A percentile compares a stretch with the other conserved stretches of the same genome.
Evolutionary conservation across 495 filamentous ascomycete species (phyloP).

Genomic region (Pseudoneurospora amorphoporcata): DNA sequence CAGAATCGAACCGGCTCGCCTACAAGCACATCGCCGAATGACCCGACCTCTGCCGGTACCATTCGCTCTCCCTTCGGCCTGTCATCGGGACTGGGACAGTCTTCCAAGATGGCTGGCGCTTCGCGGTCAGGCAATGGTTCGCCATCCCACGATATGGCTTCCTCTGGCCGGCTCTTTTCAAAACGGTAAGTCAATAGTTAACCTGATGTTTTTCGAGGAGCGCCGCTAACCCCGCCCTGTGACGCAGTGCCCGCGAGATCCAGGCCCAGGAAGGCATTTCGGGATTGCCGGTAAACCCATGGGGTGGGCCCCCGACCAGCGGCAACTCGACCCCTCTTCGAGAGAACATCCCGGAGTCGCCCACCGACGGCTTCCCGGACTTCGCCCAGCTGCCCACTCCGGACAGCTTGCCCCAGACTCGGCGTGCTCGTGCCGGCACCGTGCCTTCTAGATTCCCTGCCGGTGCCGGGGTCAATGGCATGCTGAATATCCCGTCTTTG

Average conservation of each 20-base stretch:
- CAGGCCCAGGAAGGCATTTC: constrained; percentile 85
- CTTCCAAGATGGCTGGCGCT: constrained; percentile 59
- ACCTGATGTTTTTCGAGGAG: constrained; percentile 1
- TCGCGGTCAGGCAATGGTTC: constrained; percentile 87
- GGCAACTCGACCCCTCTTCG: constrained; percentile 91
- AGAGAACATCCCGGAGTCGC: constrained; percentile 96
- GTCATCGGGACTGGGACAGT: constrained; percentile 49
- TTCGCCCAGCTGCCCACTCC: constrained; percentile 55
- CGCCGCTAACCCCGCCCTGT: constrained; percentile 11
- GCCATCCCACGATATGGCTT: constrained; percentile 83
- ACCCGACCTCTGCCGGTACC: constrained; percentile 55
- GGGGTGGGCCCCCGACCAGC: constrained; percentile 85
- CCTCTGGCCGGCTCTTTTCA: constrained; percentile 63
- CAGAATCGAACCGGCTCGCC: constrained; percentile 77
- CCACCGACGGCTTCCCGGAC: constrained; percentile 90
- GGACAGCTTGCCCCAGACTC: constrained; percentile 46
- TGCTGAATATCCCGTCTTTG: constrained; percentile 52
- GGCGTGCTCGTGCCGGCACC: constrained; percentile 83
- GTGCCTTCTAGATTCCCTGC: constrained; percentile 88
- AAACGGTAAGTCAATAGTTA: constrained; percentile 61
- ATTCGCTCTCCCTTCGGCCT: constrained; percentile 68
- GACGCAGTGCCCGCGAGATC: constrained; percentile 76
- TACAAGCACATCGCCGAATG: constrained; percentile 79
- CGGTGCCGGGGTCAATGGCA: constrained; percentile 46
- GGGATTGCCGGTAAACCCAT: constrained; percentile 65